phyloP scores from a whole-genome alignment of 129 eudicot species.

The Centaurea solstitialis region DNA sequence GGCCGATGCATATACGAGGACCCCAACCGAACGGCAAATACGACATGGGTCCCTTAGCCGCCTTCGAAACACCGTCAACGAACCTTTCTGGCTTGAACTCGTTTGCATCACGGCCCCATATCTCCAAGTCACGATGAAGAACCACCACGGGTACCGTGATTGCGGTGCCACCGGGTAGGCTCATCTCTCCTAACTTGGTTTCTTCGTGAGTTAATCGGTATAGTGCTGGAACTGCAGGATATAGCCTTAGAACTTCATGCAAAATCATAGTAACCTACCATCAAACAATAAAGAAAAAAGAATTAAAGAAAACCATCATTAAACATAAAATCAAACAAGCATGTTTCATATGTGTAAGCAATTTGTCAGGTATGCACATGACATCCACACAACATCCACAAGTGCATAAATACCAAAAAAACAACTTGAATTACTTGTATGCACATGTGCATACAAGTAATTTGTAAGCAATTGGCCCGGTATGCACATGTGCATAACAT shows the following conservation, averaged over 20 bases:
- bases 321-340: neutral
- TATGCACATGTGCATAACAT: no score
- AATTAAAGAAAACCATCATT: neutral
- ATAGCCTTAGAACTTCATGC: constrained; percentile 62
- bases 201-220: constrained; percentile 42
- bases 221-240: constrained; percentile 61
- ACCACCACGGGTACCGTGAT: constrained; percentile 47
- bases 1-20: constrained; percentile 71
- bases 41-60: constrained; percentile 52
- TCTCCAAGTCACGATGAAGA: constrained; percentile 50
- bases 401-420: no score
- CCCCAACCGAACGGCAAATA: constrained; percentile 78
- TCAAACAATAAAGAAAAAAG: neutral
- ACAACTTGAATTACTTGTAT: no score
- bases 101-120: constrained; percentile 63
- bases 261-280: constrained; percentile 68
- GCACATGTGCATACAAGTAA: no score
- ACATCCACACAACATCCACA: no score
- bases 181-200: constrained; percentile 52
- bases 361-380: no score
- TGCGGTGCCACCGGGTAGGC: constrained; percentile 46
- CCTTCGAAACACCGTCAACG: constrained; percentile 61
- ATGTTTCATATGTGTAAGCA: no score
- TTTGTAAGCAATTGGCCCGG: no score
- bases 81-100: constrained; percentile 76